phyloP scores from a whole-genome alignment of 768 basidiomycete species.

The Mycena vitilis region DNA sequence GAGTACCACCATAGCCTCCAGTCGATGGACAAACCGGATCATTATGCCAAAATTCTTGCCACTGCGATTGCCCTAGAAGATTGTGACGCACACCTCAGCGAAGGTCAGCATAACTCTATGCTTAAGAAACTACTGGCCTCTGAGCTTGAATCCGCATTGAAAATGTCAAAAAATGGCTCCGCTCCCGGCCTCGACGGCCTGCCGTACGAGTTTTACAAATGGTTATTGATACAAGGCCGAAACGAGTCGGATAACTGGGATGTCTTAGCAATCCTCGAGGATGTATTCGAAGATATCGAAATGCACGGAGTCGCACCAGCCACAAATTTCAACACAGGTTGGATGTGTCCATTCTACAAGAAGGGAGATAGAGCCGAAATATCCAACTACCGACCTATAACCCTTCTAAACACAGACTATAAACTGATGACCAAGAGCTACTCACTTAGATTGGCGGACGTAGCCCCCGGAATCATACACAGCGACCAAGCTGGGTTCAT shows the following conservation, averaged over 20 bases:
- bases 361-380: background rate
- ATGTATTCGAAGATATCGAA: background rate
- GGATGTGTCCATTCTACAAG: too few relatives aligned
- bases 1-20: background rate
- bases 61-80: background rate
- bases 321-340: too few relatives aligned
- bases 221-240: background rate
- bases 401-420: background rate
- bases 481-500: background rate
- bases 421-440: background rate
- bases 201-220: background rate
- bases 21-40: background rate
- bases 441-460: background rate
- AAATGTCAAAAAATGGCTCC: background rate
- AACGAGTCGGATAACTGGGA: background rate
- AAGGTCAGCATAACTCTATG: background rate
- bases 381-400: background rate
- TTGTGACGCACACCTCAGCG: background rate
- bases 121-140: background rate
- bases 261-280: background rate
- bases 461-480: background rate
- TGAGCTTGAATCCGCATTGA: background rate
- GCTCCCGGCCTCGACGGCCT: background rate
- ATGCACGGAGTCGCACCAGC: too few relatives aligned
- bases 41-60: background rate